These are phyloP conservation scores for Daldinia decipiens DNA, from an alignment of 495 filamentous ascomycete genomes.

Conservation along the genomic window DNA sequence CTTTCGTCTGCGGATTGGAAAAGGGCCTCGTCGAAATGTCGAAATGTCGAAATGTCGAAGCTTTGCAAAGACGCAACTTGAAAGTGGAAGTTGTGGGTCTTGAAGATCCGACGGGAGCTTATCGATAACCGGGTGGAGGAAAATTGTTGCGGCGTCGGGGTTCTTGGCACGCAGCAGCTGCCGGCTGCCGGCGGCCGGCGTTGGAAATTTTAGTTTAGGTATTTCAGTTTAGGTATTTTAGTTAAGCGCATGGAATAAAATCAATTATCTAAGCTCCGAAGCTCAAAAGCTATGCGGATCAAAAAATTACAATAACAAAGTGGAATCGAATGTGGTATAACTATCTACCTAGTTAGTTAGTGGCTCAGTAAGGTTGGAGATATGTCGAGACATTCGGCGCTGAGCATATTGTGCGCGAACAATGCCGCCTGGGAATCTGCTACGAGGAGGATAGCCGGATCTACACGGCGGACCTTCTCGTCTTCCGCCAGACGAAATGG, in stretches of 20 bases:
- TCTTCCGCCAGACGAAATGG: constrained; percentile 39
- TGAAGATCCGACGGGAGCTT: constrained; percentile 2
- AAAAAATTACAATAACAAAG: neutral
- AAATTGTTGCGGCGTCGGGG: constrained; percentile 34
- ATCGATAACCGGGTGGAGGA: constrained; percentile 41
- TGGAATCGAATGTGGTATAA: neutral
- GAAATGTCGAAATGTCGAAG: no score
- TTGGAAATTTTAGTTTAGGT: constrained; percentile 34
- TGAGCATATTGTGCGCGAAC: constrained; percentile 40
- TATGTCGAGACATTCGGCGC: constrained; percentile 41
- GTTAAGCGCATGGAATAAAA: neutral
- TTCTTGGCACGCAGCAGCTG: constrained; percentile 15
- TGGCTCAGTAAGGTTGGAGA: neutral
- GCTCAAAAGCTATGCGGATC: neutral
- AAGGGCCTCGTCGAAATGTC: constrained; percentile 17
- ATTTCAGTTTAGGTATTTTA: no score
- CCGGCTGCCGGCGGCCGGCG: constrained; percentile 9
- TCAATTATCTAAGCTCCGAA: neutral
- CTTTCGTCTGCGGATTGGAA: neutral
- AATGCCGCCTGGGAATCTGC: constrained; percentile 37
- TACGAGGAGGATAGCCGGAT: constrained; percentile 34
- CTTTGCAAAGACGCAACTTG: neutral
- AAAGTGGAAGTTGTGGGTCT: constrained; percentile 18
- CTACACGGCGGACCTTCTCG: constrained; percentile 40
- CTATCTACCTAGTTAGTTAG: no score